Conservation (phyloP, 2,329 filamentous ascomycete species). For the Elsinoe australis region DNA sequence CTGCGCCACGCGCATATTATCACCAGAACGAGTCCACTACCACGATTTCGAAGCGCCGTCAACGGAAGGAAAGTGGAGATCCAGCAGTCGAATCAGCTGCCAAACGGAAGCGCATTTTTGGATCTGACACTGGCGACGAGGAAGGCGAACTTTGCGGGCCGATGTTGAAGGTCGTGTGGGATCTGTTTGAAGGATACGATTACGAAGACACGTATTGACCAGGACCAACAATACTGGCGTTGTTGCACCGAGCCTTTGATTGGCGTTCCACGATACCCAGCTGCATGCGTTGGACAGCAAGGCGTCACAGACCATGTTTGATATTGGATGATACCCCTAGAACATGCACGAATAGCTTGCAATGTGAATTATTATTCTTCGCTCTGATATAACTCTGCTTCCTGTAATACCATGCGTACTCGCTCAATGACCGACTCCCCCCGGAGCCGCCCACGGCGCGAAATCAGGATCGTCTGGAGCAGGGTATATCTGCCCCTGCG, state of each 20-base stretch:
- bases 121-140: slow-evolving; percentile 36
- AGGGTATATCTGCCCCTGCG: slow-evolving; percentile 53
- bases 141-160: slow-evolving; percentile 35
- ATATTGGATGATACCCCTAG: too few relatives aligned
- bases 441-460: slow-evolving; percentile 55
- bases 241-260: too few relatives aligned
- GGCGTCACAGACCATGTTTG: too few relatives aligned
- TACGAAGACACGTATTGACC: slow-evolving; percentile 26
- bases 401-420: not conserved
- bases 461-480: slow-evolving; percentile 60
- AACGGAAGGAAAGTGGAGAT: slow-evolving; percentile 6
- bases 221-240: too few relatives aligned
- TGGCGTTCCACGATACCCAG: too few relatives aligned
- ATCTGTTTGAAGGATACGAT: slow-evolving; percentile 39
- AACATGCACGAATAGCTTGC: too few relatives aligned
- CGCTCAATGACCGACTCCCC: slow-evolving; percentile 55
- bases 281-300: too few relatives aligned
- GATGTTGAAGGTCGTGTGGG: slow-evolving; percentile 39
- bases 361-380: not conserved
- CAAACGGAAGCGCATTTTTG: slow-evolving; percentile 36
- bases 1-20: not conserved
- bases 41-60: too few relatives aligned
- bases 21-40: too few relatives aligned
- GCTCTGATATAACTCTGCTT: not conserved
- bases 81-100: slow-evolving; percentile 16